Percentiles rank a stretch among this genome's conserved stretches.
These are phyloP conservation scores for Heracleum sosnowskyi DNA, from an alignment of 129 eudicot species.

Conservation along the genomic window DNA sequence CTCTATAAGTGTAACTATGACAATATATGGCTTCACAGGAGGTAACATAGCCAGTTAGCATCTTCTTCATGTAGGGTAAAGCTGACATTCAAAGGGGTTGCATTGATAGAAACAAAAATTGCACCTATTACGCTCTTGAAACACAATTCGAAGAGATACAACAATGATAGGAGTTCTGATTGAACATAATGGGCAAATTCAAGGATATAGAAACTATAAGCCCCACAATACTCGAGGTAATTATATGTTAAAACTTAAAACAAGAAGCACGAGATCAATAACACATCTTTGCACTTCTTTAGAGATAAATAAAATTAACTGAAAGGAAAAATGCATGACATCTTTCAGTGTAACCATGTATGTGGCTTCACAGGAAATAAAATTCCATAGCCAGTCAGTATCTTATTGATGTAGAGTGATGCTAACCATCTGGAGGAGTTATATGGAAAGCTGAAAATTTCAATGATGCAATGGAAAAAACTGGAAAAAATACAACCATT, in stretches of 20 bases:
- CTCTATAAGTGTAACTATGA: conserved; percentile 47
- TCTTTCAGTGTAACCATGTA: conserved; percentile 43
- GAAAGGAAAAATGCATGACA: neutral
- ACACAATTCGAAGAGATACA: neutral
- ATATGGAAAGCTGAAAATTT: neutral
- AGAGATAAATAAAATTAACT: neutral
- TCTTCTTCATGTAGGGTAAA: conserved; percentile 28
- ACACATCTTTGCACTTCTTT: neutral
- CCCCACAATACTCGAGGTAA: neutral
- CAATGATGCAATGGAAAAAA: neutral
- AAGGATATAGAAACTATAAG: neutral
- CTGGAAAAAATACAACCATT: neutral
- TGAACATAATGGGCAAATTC: neutral
- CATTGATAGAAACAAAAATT: neutral
- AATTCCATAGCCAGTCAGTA: conserved; percentile 27
- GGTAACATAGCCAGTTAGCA: conserved; percentile 24
- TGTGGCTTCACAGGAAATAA: conserved; percentile 26
- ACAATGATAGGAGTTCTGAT: neutral
- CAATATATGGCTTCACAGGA: conserved; percentile 32
- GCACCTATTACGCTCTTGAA: neutral
- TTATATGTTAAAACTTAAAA: neutral
- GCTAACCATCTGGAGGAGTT: neutral
- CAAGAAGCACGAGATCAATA: neutral
- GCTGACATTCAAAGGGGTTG: neutral
- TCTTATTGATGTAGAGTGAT: conserved; percentile 24